These are phyloP conservation scores for Coniochaeta ligniaria DNA, from an alignment of 2,329 filamentous ascomycete genomes.

Conservation along the genomic window DNA sequence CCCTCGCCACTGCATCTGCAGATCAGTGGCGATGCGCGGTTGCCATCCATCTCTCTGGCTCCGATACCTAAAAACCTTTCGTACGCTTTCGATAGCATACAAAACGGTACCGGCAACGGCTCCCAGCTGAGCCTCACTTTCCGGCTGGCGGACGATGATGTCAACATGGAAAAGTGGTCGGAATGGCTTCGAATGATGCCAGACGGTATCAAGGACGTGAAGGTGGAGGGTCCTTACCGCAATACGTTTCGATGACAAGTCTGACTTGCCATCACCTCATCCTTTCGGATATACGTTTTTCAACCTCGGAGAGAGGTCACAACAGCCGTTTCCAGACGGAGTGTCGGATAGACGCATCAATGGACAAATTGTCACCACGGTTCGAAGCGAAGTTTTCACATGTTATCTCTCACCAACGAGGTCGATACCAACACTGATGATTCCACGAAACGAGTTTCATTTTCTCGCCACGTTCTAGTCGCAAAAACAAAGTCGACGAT, in stretches of 20 bases:
- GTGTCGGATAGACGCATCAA: neutral
- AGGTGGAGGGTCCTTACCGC: conserved; percentile 43
- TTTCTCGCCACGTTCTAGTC: neutral
- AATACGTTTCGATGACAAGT: conserved; percentile 28
- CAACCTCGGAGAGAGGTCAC: neutral
- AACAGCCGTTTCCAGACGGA: neutral
- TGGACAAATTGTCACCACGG: neutral
- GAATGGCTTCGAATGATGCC: conserved; percentile 54
- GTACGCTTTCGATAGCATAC: conserved; percentile 29
- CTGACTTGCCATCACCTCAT: neutral
- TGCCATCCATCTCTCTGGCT: conserved; percentile 49
- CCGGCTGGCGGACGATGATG: conserved; percentile 40
- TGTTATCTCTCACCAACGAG: neutral
- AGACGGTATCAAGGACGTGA: conserved; percentile 47
- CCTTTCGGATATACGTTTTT: neutral
- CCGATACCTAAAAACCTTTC: conserved; percentile 35
- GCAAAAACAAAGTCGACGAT: neutral
- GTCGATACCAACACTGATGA: neutral
- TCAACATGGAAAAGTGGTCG: conserved; percentile 46
- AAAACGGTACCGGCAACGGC: conserved; percentile 33
- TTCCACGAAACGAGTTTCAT: neutral
- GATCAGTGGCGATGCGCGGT: conserved; percentile 42
- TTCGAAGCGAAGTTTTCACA: neutral
- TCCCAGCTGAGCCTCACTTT: conserved; percentile 43
- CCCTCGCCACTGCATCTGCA: conserved; percentile 50